These are phyloP conservation scores for Pythium myriotylum DNA, from an alignment of 352 stramenopile species.

Conservation along the genomic window DNA sequence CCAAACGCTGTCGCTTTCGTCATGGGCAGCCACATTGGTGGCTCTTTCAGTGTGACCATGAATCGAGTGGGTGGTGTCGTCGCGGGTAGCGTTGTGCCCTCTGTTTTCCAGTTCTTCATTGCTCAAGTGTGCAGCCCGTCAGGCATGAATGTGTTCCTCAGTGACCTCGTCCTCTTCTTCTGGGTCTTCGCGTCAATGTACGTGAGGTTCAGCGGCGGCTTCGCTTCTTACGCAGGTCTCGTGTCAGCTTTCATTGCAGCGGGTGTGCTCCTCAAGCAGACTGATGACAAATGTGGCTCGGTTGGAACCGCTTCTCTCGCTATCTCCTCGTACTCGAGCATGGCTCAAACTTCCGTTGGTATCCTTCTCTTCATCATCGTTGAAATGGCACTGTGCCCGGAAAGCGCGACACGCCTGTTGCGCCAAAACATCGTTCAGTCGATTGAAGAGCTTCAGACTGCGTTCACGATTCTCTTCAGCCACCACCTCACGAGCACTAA, in stretches of 20 bases:
- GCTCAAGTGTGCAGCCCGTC: constrained; percentile 57
- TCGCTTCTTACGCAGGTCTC: constrained; percentile 69
- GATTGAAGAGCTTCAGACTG: constrained; percentile 59
- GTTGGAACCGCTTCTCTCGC: constrained; percentile 50
- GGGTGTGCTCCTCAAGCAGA: constrained; percentile 61
- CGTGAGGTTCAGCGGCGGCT: constrained; percentile 66
- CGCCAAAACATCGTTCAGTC: constrained; percentile 79
- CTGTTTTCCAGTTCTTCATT: constrained; percentile 86
- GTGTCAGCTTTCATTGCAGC: constrained; percentile 76
- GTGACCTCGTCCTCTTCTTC: constrained; percentile 59
- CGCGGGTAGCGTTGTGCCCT: constrained; percentile 80
- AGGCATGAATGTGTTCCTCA: constrained; percentile 49
- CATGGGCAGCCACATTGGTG: constrained; percentile 79
- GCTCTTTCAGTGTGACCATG: constrained; percentile 78
- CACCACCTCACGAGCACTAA: constrained; percentile 66
- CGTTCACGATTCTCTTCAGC: constrained; percentile 68
- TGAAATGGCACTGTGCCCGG: constrained; percentile 65
- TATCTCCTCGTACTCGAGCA: constrained; percentile 74
- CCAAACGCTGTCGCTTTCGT: constrained; percentile 70
- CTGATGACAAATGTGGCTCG: constrained; percentile 42
- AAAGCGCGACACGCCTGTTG: constrained; percentile 67
- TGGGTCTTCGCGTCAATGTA: constrained; percentile 83
- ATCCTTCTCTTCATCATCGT: constrained; percentile 81
- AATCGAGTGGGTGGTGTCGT: constrained; percentile 85
- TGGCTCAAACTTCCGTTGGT: constrained; percentile 78